Base-by-base conservation (phyloP, 2,329 filamentous ascomycete species). In the Grosmannia clavigera region DNA sequence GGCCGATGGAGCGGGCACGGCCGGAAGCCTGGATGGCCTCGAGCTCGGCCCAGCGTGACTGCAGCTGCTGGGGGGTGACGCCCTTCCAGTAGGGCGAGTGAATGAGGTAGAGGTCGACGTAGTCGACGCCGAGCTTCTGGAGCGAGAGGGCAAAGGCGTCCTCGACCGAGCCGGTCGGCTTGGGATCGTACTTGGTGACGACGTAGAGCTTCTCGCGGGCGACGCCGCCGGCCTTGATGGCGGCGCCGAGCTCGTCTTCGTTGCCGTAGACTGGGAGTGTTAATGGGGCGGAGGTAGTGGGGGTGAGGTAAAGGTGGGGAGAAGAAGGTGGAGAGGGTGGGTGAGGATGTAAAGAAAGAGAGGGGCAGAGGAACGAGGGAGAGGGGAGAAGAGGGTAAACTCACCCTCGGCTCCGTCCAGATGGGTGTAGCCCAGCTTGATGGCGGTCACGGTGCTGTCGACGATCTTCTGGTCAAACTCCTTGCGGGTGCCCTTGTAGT, bases 381-480 rank as follows among this genome's bases (percentile, higher is more conserved):
- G 14, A 11, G 9, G 29, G 3, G 12, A 12, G 10, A 38, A 22
- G 40, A 48, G n/a, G 46, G 31, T 31, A 59, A 1, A 64, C 72
- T 61, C 69, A 85, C 84, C 73, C 75, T 92, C 84, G 25, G 88
- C 88, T 52, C 87, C 83, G 70, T 92, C 88, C 3, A 92, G 76
- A 67, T 92, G 87, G 61, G 78, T 78, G 70, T 85, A 91, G 29
- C 86, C 87, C n/a, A 82, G 71, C 59, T 81, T 79, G 66, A 90
- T 85, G 38, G 88, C 87, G 64, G 74, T 78, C 60, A 86, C 80
- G 51, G 78, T 78, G 58, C 74, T 64, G 29, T 76, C 71, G 54
- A 79, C 69, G 56, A 79, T 72, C 5, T 77, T 75, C 60, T 83
- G 73, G 64, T 89, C 83, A 51, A 85, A 73, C 55, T 78, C 73